Percentiles rank a stretch among this genome's conserved stretches.
Evolutionary conservation across 2,329 filamentous ascomycete genomes (phyloP).

Genomic region (Aspergillus ochraceoroseus): DNA sequence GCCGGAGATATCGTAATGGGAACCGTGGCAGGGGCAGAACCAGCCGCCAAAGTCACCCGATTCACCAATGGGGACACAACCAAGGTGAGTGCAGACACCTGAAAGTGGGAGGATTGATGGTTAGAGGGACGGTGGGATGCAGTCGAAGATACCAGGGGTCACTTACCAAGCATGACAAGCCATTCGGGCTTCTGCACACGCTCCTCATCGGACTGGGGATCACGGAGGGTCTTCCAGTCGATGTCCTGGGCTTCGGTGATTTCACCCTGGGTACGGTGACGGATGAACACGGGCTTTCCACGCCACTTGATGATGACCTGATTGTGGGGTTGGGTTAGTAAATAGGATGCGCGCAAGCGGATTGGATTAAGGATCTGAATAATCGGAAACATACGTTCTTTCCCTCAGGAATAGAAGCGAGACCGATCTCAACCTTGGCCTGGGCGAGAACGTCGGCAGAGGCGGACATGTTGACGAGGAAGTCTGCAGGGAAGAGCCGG

Average conservation of each 20-base stretch:
- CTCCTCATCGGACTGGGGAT: constrained; percentile 84
- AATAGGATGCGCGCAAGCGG: neutral
- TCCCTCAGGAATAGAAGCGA: constrained; percentile 88
- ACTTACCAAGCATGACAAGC: constrained; percentile 92
- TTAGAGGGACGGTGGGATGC: too few species aligned
- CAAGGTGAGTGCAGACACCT: constrained; percentile 98
- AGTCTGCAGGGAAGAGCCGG: constrained; percentile 61
- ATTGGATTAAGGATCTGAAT: neutral
- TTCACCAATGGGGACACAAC: constrained; percentile 98
- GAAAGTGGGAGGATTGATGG: neutral
- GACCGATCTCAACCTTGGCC: constrained; percentile 98
- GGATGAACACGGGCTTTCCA: constrained; percentile 99
- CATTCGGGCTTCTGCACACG: constrained; percentile 98
- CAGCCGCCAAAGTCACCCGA: constrained; percentile 96
- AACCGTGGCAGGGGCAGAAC: constrained; percentile 99
- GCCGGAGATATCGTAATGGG: constrained; percentile 99
- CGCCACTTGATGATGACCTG: constrained; percentile 99
- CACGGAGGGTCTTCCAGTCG: constrained; percentile 76
- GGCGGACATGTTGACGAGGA: constrained; percentile 99
- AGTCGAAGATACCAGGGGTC: too few species aligned
- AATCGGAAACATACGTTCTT: constrained; percentile 72
- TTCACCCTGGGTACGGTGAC: constrained; percentile 88
- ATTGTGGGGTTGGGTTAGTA: constrained; percentile 21
- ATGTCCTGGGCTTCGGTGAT: constrained; percentile 91
- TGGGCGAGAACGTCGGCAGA: constrained; percentile 97